Base-by-base conservation (phyloP, 1,284 basidiomycete species). In the Bothia castanella region DNA sequence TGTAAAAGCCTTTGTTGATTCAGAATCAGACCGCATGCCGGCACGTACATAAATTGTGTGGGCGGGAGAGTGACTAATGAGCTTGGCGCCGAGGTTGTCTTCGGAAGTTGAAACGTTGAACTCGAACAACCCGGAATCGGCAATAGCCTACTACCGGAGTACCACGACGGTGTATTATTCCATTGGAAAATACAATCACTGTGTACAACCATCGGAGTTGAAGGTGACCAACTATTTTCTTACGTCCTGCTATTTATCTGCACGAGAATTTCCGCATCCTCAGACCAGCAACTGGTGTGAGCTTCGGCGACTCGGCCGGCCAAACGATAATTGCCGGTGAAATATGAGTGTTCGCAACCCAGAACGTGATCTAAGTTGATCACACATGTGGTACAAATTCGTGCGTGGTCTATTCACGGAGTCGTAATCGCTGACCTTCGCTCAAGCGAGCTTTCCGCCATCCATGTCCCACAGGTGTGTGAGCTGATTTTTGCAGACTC, bases 401-500 rank as follows among this genome's bases (percentile, higher is more conserved):
- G 38, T 44, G 35, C 25, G 48, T 41, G 34, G 16, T 42, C 17
- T 43, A 47, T 38, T 47, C 48, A 27, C 34, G 36, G 42, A 14
- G 9, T 20, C 23, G 34, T 47, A 60, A 30, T 11, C 10, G 12
- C 5, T 8, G 23, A 40, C 13, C n/a, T 27, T 49, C 12, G 12
- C 19, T 31, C 40, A 13, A 20, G 29, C 30, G 16, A 23, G 17
- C 11, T 30, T 21, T 1, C 21, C 5, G 13, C 19, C 44, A 16
- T 37, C 46, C 35, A 64, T 65, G 61, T 20, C 49, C 23, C n/a
- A 17, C 29, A 56, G 51, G 55, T 55, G 59, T 55, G 19, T 25
- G 27, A 35, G 10, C 39, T 25, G 36, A 45, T 36, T 36, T n/a
- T 29, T 14, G 11, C 11, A 19, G 21, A 13, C 29, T 21, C 32